phyloP scores from a whole-genome alignment of 2,329 filamentous ascomycete genomes.

The Pseudogymnoascus sp. region DNA sequence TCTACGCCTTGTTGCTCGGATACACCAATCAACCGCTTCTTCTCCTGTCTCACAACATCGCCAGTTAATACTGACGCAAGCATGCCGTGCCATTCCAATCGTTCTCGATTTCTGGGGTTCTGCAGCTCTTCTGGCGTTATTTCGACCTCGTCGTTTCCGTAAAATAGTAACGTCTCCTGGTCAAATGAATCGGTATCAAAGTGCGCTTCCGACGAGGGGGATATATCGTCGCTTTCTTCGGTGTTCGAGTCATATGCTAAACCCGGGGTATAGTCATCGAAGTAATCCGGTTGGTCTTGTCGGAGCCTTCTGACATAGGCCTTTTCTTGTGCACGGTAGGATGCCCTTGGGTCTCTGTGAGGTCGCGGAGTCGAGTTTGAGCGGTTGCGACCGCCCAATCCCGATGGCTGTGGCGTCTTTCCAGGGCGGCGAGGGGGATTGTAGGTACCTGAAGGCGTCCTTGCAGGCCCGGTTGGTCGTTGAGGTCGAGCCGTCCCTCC shows the following conservation, averaged over 20 bases:
- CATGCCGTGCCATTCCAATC: constrained; percentile 98
- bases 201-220: constrained; percentile 74
- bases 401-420: constrained; percentile 38
- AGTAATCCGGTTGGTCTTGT: constrained; percentile 55
- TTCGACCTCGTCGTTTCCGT: constrained; percentile 81
- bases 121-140: constrained; percentile 85
- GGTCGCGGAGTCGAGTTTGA: constrained; percentile 37
- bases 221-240: constrained; percentile 86
- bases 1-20: constrained; percentile 52
- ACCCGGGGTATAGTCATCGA: constrained; percentile 61
- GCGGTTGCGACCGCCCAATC: constrained; percentile 40
- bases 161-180: constrained; percentile 87
- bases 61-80: constrained; percentile 89
- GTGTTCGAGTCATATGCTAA: constrained; percentile 51
- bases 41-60: constrained; percentile 96
- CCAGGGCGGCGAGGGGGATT: constrained; percentile 54
- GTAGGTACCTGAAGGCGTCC: constrained; percentile 75
- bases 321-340: constrained; percentile 80
- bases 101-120: constrained; percentile 79
- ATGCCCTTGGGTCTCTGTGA: constrained; percentile 58
- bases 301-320: constrained; percentile 90
- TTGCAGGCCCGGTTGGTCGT: constrained; percentile 59
- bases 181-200: constrained; percentile 81
- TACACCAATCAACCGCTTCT: constrained; percentile 84
- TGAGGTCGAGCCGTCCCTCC: constrained; percentile 49